Evolutionary conservation across 352 stramenopile species (phyloP).

Genomic region (Phytophthora ramorum): DNA sequence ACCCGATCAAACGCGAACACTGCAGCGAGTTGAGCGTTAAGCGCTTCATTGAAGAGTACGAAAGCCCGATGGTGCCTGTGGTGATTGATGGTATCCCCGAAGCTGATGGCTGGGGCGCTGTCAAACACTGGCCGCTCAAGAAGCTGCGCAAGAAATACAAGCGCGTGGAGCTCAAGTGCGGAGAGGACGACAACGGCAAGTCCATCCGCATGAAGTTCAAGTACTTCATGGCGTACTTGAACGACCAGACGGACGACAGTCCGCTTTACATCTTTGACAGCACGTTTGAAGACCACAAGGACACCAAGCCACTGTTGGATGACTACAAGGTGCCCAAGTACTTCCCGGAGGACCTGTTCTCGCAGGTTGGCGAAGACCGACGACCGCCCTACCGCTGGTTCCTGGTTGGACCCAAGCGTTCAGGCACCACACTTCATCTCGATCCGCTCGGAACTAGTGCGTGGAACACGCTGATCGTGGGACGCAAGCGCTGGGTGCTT

Average conservation of each 20-base stretch:
- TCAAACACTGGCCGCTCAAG: conserved; percentile 82
- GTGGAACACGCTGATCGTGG: conserved; percentile 96
- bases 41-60: conserved; percentile 88
- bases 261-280: conserved; percentile 99
- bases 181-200: conserved; percentile 82
- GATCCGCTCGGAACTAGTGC: conserved; percentile 96
- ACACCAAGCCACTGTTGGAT: conserved; percentile 74
- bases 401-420: conserved; percentile 93
- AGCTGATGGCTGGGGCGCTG: conserved; percentile 72
- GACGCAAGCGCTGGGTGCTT: conserved; percentile 97
- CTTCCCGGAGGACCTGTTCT: conserved; percentile 87
- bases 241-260: conserved; percentile 84
- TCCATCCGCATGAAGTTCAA: conserved; percentile 86
- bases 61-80: conserved; percentile 72
- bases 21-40: conserved; percentile 79
- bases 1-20: conserved; percentile 73
- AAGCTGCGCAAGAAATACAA: conserved; percentile 83
- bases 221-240: conserved; percentile 81
- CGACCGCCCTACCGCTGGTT: conserved; percentile 97
- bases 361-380: conserved; percentile 78
- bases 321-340: conserved; percentile 87
- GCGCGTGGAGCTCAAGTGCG: conserved; percentile 78
- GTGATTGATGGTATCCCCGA: conserved; percentile 88
- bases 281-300: conserved; percentile 88
- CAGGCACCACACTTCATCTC: conserved; percentile 94